Evolutionary conservation across 192 early-diverging fungal species (phyloP).

Genomic region (Allomyces javanicus): DNA sequence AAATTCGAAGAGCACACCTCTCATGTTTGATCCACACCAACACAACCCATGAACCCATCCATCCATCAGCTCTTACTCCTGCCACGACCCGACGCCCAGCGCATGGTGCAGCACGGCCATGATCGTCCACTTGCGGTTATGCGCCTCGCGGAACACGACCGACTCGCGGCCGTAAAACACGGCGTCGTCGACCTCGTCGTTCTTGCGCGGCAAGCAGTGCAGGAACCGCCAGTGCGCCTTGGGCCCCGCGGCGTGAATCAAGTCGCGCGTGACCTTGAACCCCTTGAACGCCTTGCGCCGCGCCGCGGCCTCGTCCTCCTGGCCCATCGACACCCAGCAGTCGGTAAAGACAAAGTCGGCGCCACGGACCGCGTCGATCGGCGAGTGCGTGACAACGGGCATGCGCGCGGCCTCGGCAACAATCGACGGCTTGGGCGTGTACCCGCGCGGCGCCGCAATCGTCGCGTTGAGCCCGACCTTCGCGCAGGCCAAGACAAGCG

Average conservation of each 20-base stretch:
- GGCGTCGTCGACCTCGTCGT: conserved; percentile 91
- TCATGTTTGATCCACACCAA: too few species aligned
- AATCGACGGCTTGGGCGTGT: conserved; percentile 41
- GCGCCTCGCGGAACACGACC: conserved; percentile 88
- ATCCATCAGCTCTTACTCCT: too few species aligned
- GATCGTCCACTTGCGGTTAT: conserved; percentile 98
- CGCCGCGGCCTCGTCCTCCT: conserved; percentile 74
- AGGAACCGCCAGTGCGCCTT: conserved; percentile 87
- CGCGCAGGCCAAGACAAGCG: conserved; percentile 70
- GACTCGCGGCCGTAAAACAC: conserved; percentile 83
- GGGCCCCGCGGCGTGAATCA: conserved; percentile 57
- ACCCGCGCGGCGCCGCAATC: conserved; percentile 70
- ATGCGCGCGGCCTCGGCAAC: conserved; percentile 16
- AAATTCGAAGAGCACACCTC: too few species aligned
- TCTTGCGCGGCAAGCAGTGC: conserved; percentile 94
- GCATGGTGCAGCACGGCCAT: conserved; percentile 58
- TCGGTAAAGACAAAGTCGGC: conserved; percentile 91
- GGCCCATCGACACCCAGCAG: conserved; percentile 98
- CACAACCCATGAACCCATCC: too few species aligned
- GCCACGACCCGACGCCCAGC: conserved; percentile 9
- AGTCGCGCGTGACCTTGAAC: conserved; percentile 70
- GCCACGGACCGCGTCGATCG: conserved; percentile 51
- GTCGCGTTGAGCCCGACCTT: conserved; percentile 63
- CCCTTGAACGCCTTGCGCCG: conserved; percentile 64
- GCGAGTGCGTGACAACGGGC: conserved; percentile 39